Conservation (phyloP, 176 grass and related monocot genomes). For the Phoenix dactylifera region DNA sequence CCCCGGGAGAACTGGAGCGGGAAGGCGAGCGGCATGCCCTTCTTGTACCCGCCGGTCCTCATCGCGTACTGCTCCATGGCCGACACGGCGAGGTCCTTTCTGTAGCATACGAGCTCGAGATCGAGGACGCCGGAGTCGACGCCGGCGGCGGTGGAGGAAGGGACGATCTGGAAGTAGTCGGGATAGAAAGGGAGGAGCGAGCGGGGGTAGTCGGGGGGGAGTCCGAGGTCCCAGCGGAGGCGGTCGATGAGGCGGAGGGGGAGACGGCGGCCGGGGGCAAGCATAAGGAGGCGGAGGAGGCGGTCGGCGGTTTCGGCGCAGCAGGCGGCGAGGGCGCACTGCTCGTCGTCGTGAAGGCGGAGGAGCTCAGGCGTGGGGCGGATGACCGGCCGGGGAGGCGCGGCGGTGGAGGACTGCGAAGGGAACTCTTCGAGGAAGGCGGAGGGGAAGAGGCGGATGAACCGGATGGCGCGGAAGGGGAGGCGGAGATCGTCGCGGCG, state of each 20-base stretch:
- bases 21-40: slow-evolving; percentile 58
- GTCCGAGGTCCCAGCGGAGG: slow-evolving; percentile 70
- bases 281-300: slow-evolving; percentile 77
- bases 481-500: slow-evolving; percentile 32
- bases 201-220: slow-evolving; percentile 50
- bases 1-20: slow-evolving; percentile 54
- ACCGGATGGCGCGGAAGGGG: slow-evolving; percentile 63
- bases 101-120: slow-evolving; percentile 85
- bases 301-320: slow-evolving; percentile 50
- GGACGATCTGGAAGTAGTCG: slow-evolving; percentile 63
- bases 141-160: slow-evolving; percentile 13
- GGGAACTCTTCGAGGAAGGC: slow-evolving; percentile 47
- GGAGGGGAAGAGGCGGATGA: slow-evolving; percentile 65
- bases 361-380: slow-evolving; percentile 42
- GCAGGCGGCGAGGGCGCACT: slow-evolving; percentile 25
- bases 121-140: slow-evolving; percentile 9
- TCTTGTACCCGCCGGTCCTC: slow-evolving; percentile 59
- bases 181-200: slow-evolving; percentile 65
- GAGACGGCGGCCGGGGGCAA: slow-evolving; percentile 42
- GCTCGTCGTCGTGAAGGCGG: slow-evolving; percentile 52
- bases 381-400: slow-evolving; percentile 29
- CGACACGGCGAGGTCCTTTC: slow-evolving; percentile 71
- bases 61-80: slow-evolving; percentile 57
- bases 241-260: slow-evolving; percentile 54
- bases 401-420: slow-evolving; percentile 17